A percentile compares a stretch with the other conserved stretches of the same genome.
These are phyloP conservation scores for Penicillium coprophilum DNA, from an alignment of 495 filamentous ascomycete genomes.

Conservation along the genomic window DNA sequence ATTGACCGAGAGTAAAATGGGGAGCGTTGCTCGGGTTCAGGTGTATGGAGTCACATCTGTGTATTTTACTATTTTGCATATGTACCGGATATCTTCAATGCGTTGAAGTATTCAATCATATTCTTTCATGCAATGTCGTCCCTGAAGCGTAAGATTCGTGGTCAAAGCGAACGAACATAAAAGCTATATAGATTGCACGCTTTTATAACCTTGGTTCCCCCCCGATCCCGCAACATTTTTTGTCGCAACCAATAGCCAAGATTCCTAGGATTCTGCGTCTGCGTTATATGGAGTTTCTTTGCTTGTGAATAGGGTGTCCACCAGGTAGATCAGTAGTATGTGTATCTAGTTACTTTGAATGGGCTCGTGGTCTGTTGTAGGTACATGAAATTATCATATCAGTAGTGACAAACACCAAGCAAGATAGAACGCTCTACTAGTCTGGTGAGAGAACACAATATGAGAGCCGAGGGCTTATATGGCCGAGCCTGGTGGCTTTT, in stretches of 20 bases:
- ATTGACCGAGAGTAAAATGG: constrained; percentile 10
- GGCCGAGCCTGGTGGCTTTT: not conserved
- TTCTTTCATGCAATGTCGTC: not conserved
- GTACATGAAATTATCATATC: not conserved
- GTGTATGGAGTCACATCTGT: constrained; percentile 17
- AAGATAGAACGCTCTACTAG: not conserved
- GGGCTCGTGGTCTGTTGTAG: not conserved
- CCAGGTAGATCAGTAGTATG: not conserved
- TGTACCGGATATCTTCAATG: constrained; percentile 8
- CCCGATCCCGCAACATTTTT: not conserved
- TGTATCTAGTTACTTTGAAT: not conserved
- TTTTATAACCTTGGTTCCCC: not conserved
- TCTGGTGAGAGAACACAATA: not conserved
- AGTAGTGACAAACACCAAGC: not conserved
- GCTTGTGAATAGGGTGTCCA: not conserved
- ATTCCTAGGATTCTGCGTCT: not conserved
- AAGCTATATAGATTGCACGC: not conserved
- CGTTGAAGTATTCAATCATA: constrained; percentile 11
- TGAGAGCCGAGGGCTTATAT: not conserved
- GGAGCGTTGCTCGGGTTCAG: constrained; percentile 16
- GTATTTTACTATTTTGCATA: constrained; percentile 18
- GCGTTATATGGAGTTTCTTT: not conserved
- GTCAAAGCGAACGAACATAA: not conserved
- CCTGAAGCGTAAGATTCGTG: not conserved
- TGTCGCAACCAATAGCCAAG: not conserved